Evolutionary conservation across 164 flowering plant species (phyloP), one percentile per base, ranked within the genome.

Genomic region (Paratinospora sagittata): DNA sequence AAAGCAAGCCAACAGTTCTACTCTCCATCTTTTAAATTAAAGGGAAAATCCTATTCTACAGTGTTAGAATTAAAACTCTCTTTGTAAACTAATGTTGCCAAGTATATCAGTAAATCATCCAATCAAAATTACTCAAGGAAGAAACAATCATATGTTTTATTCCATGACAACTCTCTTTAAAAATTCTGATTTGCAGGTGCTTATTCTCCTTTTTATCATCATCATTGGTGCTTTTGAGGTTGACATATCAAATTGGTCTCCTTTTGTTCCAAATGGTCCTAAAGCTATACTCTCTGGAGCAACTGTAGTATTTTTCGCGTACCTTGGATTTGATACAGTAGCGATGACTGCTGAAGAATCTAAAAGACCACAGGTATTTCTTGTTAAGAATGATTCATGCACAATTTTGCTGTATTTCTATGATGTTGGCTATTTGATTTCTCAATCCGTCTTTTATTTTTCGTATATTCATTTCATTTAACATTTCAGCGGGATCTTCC

Each of bases 311-410:
- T 30, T 30, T 30, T 30, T 30, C 4, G 34, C 34, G 34, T 30
- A 1, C 34, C 98, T 93, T 78, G 99, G 99, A 72, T 96, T 93
- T 84, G 99, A 96, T 79, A 97, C 98, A 47, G 97, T 96, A 73
- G 97, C 98, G 30, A 96, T 93, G 83, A 90, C 98, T 41, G 97
- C 99, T 67, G 99, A 96, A 81, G 99, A 96, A 84, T 86, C 97
- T 43, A 91, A 85, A 82, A 88, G 78, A 47, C 99, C 99, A 45
- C 97, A 90, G 97, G 99, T 93, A 76, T 67, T 70, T 65, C 19
- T 17, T 34, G 34, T 71, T 49, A 43, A 21, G 10, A 70, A 58
- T 69, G 64, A 16, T 21, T 27, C 13, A 16, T 69, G 5, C 62
- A 26, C 13, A 16, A 13, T 27, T 26, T 26, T 11, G 8, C 33